A percentile compares a stretch with the other conserved stretches of the same genome.
Conservation (phyloP, 352 stramenopile species). For the Phytopythium vexans region DNA sequence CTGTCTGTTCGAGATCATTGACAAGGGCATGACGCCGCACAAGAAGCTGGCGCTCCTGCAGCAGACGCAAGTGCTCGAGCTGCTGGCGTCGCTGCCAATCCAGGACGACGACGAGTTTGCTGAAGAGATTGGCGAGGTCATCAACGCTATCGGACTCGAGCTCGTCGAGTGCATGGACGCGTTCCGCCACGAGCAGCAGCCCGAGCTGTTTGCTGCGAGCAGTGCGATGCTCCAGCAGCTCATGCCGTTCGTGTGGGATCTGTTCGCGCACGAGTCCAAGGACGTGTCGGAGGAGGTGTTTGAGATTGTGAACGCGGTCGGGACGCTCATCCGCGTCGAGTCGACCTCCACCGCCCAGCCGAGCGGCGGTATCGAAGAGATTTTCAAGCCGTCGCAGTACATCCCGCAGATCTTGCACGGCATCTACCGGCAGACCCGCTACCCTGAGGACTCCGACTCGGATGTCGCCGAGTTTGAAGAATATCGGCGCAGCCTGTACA, state of each 20-base stretch:
- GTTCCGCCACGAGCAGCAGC: constrained; percentile 59
- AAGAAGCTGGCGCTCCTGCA: constrained; percentile 82
- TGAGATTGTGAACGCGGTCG: constrained; percentile 80
- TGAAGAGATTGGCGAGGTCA: constrained; percentile 77
- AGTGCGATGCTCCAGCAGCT: constrained; percentile 60
- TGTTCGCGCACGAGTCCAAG: constrained; percentile 81
- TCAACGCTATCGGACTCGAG: constrained; percentile 79
- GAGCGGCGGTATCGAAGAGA: constrained; percentile 27
- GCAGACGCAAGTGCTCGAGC: constrained; percentile 63
- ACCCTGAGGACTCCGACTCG: constrained; percentile 66
- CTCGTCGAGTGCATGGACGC: constrained; percentile 78
- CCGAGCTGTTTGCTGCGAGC: constrained; percentile 41
- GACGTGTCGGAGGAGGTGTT: constrained; percentile 87
- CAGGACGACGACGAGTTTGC: constrained; percentile 80
- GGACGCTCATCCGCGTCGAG: constrained; percentile 66
- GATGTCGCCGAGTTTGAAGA: constrained; percentile 84
- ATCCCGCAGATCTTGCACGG: constrained; percentile 78
- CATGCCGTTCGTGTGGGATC: constrained; percentile 79
- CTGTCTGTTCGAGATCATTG: constrained; percentile 83
- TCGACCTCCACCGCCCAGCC: constrained; percentile 14
- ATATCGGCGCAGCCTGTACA: constrained; percentile 79
- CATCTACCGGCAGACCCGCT: constrained; percentile 82
- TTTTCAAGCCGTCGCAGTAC: constrained; percentile 74
- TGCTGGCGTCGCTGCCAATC: constrained; percentile 54
- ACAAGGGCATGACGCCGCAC: constrained; percentile 82